Evolutionary conservation across 352 stramenopile species (phyloP).

Genomic region (Globisporangium paddicum): DNA sequence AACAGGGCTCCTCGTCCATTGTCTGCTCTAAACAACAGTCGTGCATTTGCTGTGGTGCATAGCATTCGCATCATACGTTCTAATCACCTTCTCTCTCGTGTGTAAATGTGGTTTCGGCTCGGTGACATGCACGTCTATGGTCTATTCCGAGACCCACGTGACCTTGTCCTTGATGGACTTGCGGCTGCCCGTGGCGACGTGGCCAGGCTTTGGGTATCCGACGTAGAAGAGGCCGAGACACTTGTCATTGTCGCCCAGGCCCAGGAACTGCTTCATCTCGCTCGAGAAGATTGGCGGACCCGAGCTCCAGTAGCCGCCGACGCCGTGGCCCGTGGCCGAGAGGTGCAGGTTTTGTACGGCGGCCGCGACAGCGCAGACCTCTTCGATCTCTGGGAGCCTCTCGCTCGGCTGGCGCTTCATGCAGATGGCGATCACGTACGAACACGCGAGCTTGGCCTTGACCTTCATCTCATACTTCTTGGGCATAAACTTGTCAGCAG

Average conservation of each 20-base stretch:
- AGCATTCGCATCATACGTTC: background rate
- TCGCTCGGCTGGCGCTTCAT: slow-evolving; percentile 85
- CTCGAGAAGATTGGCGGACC: slow-evolving; percentile 51
- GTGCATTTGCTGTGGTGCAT: background rate
- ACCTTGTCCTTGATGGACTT: slow-evolving; percentile 80
- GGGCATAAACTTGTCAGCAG: slow-evolving; percentile 62
- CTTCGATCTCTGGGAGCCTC: slow-evolving; percentile 77
- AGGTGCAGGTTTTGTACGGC: slow-evolving; percentile 87
- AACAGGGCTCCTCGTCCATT: background rate
- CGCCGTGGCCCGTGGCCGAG: slow-evolving; percentile 47
- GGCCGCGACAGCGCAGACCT: slow-evolving; percentile 66
- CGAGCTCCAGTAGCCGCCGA: slow-evolving; percentile 88
- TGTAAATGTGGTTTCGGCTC: background rate
- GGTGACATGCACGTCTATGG: background rate
- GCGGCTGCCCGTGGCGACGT: slow-evolving; percentile 44
- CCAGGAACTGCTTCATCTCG: slow-evolving; percentile 82
- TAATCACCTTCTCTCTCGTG: background rate
- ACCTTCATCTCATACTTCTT: slow-evolving; percentile 81
- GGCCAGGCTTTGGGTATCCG: slow-evolving; percentile 49
- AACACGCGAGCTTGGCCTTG: slow-evolving; percentile 58
- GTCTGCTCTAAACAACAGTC: slow-evolving; percentile 5
- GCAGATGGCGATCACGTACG: slow-evolving; percentile 81
- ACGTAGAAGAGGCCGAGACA: slow-evolving; percentile 85
- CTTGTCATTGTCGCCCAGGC: slow-evolving; percentile 64
- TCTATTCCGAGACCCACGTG: slow-evolving; percentile 36